These are phyloP conservation scores for Aspergillus sclerotiicarbonarius DNA, from an alignment of 495 filamentous ascomycete species.

Conservation along the genomic window DNA sequence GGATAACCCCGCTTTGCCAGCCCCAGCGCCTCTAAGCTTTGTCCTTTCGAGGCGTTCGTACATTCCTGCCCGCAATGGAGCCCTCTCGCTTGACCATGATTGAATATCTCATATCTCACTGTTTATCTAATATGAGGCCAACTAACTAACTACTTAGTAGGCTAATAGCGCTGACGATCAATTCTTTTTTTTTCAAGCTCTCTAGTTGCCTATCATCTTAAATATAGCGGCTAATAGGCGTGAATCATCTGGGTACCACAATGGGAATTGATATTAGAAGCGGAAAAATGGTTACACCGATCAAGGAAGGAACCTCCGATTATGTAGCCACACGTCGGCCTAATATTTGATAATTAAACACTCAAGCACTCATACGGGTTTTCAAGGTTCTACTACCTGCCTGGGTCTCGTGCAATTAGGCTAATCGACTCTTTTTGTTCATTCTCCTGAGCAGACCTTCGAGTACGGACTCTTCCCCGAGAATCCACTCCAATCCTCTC, in stretches of 20 bases:
- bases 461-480: slow-evolving; percentile 13
- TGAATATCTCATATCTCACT: too few species aligned
- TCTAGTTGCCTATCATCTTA: background rate
- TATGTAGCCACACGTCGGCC: slow-evolving; percentile 6
- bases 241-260: background rate
- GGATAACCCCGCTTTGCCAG: too few species aligned
- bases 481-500: slow-evolving; percentile 7
- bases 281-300: slow-evolving; percentile 5
- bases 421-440: slow-evolving; percentile 3
- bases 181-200: too few species aligned
- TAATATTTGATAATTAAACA: slow-evolving; percentile 7
- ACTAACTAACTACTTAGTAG: background rate
- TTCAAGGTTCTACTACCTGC: slow-evolving; percentile 10
- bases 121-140: too few species aligned
- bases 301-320: slow-evolving; percentile 6
- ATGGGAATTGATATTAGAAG: background rate
- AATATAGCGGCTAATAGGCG: background rate
- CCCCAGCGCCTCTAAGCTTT: too few species aligned
- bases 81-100: too few species aligned
- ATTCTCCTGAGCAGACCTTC: slow-evolving; percentile 10
- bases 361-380: slow-evolving; percentile 7
- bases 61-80: too few species aligned
- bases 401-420: slow-evolving; percentile 11
- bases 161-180: background rate
- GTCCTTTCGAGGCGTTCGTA: too few species aligned